These are phyloP conservation scores for Camelina sativa DNA, from an alignment of 345 rosid genomes.

Conservation along the genomic window DNA sequence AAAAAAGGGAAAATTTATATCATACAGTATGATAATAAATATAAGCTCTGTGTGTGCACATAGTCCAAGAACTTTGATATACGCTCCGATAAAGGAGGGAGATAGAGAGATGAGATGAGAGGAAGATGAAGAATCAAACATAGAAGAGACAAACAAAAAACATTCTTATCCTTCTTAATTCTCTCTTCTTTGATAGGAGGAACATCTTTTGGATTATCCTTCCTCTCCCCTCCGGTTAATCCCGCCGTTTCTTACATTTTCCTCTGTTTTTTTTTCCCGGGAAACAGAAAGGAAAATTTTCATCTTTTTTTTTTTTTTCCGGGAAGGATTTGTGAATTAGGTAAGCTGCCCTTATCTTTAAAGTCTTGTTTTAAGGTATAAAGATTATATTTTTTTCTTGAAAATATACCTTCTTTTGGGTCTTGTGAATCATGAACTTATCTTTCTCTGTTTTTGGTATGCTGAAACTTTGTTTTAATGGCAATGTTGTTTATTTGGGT, in stretches of 20 bases:
- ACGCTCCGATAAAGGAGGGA: constrained; percentile 38
- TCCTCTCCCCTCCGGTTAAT: constrained; percentile 14
- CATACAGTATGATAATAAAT: not conserved
- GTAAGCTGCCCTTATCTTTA: constrained; percentile 9
- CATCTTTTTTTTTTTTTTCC: not conserved
- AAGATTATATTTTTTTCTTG: constrained; percentile 9
- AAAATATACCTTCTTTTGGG: constrained; percentile 9
- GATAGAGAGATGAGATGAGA: constrained; percentile 9
- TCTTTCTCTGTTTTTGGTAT: not conserved
- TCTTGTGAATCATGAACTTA: constrained; percentile 1
- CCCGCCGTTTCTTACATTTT: constrained; percentile 32
- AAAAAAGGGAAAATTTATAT: not conserved
- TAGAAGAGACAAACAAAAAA: not conserved
- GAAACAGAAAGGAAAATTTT: constrained; percentile 34
- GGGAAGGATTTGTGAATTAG: constrained; percentile 29
- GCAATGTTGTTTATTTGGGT: not conserved
- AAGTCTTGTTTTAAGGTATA: constrained; percentile 19
- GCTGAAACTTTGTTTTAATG: constrained; percentile 15
- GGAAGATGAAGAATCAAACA: constrained; percentile 41
- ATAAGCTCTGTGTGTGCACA: constrained; percentile 24
- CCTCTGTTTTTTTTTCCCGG: constrained; percentile 38
- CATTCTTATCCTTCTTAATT: constrained; percentile 16
- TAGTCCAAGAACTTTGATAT: constrained; percentile 37
- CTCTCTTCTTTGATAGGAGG: not conserved
- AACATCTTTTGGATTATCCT: not conserved